Base-by-base conservation (phyloP, 805 yeast genomes). In the Wickerhamomyces alni region DNA sequence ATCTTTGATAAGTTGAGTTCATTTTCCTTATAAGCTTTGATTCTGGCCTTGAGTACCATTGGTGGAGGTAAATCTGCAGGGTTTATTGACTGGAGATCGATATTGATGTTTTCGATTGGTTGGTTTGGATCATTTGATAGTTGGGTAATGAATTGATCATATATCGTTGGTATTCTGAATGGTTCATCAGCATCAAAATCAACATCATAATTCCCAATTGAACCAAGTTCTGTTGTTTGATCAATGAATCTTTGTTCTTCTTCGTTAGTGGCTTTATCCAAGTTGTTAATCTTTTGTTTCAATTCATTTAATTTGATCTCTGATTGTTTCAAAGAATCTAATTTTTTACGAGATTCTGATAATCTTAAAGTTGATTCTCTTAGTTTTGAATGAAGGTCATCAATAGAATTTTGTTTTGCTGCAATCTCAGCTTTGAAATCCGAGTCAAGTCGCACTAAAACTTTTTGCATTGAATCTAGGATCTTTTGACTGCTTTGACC, bases 151-250 rank as follows among this genome's bases (percentile, higher is more conserved):
- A 84, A 60, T 46, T 69, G 71, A 30, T 76, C 72, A 52, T 74
- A 80, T 12, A 85, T 67, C 7, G 76, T 68, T 54, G 74, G 69
- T 10, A 87, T 74, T 36, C 83, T 72, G 61, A 87, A 91, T n/a
- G 96, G 96, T 54, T 86, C 91, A 61, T 89, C 97, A 0, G 95
- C 91, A 59, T 84, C 91, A 51, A 78, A 82, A 41, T 72, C 78
- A 19, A 79, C 81, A 18, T 73, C 74, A 44, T 61, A 70, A 48
- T 58, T 53, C 52, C 65, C 61, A 55, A 60, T 58, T 44, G 52
- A 55, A 27, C 63, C 68, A 17, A 66, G 45, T 40, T 63, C 68
- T 44, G 61, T 63, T 38, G 63, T 62, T 38, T 57, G 62, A 35
- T 67, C 64, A 27, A 66, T 55, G 59, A 82, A 83, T 41, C 70